Evolutionary conservation across 306 rosid species (phyloP), one percentile per base, ranked within the genome.

Genomic region (Morella rubra): DNA sequence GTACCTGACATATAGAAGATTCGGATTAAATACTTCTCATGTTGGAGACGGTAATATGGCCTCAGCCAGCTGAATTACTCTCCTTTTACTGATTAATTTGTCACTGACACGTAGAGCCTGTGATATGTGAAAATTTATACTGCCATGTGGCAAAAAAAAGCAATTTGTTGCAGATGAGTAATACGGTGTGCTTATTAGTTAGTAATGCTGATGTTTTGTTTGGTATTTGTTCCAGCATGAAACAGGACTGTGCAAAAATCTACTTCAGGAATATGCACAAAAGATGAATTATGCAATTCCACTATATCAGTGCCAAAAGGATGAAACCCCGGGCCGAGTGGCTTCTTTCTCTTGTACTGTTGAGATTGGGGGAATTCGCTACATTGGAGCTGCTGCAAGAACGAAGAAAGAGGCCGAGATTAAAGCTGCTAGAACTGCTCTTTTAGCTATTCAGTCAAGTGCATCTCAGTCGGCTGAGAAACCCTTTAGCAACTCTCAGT

Each of bases 221-320:
- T 55, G 77, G 54, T 73, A 74, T 78, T 78, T 72, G 42, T 81
- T 83, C 66, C 89, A 94, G 98, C 93, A 90, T 78, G 97, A 95
- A 84, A 92, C 95, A 52, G 98, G 98, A 84, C 79, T 95, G 4
- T 95, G 98, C 97, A 95, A 95, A 86, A 95, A 95, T 86, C 86
- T 95, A 82, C 98, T 95, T 65, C 98, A 95, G 85, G 98, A 95
- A 80, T 95, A 92, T 82, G 97, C 98, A 4, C 98, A 95, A 81
- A 95, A 95, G 87, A 95, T 90, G 98, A 95, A 89, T 77, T 95
- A 85, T 76, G 97, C 98, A 32, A 90, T 92, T 82, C 98, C 98
- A 16, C 42, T 77, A 59, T 95, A 95, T 84, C 84, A 76, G 65
- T 89, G 93, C 84, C 84, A 79, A 81, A 89, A 81, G 84, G 97